Evolutionary conservation across 441 rosid species (phyloP).

Genomic region (Populus hybrid): DNA sequence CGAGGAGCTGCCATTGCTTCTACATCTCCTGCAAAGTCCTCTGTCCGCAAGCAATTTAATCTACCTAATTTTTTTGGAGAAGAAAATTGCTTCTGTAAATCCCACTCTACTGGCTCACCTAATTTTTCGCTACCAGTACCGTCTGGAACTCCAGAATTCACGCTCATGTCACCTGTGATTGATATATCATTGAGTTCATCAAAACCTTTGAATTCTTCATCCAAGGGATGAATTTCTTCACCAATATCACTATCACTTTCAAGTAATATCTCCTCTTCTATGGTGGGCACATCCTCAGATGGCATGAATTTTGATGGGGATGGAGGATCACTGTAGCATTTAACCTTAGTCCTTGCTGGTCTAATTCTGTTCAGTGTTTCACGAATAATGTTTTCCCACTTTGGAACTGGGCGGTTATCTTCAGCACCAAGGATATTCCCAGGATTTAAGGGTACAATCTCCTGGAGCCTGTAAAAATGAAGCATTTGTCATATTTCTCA

Average conservation of each 20-base stretch:
- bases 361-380: conserved; percentile 57
- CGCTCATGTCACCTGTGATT: not conserved
- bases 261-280: conserved; percentile 66
- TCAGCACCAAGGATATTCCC: conserved; percentile 93
- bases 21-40: conserved; percentile 26
- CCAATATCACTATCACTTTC: conserved; percentile 77
- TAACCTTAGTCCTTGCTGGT: conserved; percentile 43
- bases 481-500: conserved; percentile 12
- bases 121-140: conserved; percentile 23
- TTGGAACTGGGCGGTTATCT: conserved; percentile 69
- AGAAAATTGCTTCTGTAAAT: conserved; percentile 51
- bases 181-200: conserved; percentile 24
- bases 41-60: conserved; percentile 49
- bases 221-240: conserved; percentile 75
- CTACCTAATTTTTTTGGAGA: conserved; percentile 61
- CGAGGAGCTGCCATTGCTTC: conserved; percentile 22
- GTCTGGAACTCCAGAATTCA: conserved; percentile 22
- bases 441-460: conserved; percentile 91
- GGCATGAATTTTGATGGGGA: conserved; percentile 87
- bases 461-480: conserved; percentile 65
- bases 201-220: conserved; percentile 43
- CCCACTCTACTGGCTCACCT: conserved; percentile 31
- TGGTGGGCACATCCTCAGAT: conserved; percentile 55
- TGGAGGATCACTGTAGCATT: conserved; percentile 87
- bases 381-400: conserved; percentile 85